Base-by-base conservation (phyloP, 257 asterid species). In the Rehmannia glutinosa region DNA sequence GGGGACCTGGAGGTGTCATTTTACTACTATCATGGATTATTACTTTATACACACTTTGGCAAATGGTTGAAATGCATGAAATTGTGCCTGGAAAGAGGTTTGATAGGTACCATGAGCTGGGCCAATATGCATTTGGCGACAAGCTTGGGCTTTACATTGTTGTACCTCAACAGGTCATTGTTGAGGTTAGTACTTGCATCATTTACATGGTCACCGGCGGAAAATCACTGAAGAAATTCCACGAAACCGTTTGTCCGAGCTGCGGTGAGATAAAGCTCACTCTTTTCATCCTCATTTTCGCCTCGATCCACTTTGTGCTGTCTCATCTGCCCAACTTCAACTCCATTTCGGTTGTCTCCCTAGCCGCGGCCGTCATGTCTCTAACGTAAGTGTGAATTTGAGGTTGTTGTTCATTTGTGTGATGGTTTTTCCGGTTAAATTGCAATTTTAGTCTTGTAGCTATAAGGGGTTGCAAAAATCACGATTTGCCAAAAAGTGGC, bases 41-140 rank as follows among this genome's bases (percentile, higher is more conserved):
- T 50, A 83, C 97, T 0, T 57, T 87, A 5, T 89, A 81, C 87
- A 90, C 96, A 0, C 54, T 89, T 0, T 90, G 96, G 90, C 96
- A 91, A 67, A 88, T 88, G 97, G 95, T 91, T 2, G 90, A 91
- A 60, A 81, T 91, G 93, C 96, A 88, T 24, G 97, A 91, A 39
- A 80, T 77, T 77, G 82, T 86, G 0, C 90, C 91, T 0, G 95
- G 93, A 0, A 91, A 84, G 74, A 75, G 97, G 62, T 85, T 86
- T 33, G 93, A 88, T 45, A 62, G 97, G 71, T 88, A 91, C 68
- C 92, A 86, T 12, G 95, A 91, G 38, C 65, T 91, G 3, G 97
- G 97, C 6, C 96, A 88, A 13, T 24, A 73, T 0, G 95, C 95
- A 0, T 90, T 83, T 36, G 95, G 97, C 0, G 75, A 80, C 1